These are phyloP conservation scores for Pichia californica DNA, from an alignment of 805 yeast genomes.

Conservation along the genomic window DNA sequence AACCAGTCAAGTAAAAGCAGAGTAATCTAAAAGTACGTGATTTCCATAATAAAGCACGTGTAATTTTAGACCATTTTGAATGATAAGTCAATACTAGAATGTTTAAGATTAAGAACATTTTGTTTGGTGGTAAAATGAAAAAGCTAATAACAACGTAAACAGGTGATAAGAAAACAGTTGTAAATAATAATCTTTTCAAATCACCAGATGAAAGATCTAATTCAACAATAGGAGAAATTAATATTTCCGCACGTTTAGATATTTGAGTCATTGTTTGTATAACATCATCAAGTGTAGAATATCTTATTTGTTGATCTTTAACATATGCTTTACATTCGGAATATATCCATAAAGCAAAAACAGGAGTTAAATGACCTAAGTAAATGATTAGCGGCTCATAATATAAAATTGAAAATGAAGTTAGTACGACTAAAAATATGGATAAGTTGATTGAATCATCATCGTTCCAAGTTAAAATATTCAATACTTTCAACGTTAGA, in stretches of 20 bases:
- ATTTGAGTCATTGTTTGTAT: conserved; percentile 70
- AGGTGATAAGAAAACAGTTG: conserved; percentile 83
- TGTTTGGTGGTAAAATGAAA: conserved; percentile 65
- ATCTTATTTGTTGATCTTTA: conserved; percentile 49
- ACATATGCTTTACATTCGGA: conserved; percentile 52
- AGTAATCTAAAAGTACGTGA: conserved; percentile 62
- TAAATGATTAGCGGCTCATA: conserved; percentile 74
- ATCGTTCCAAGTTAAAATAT: conserved; percentile 85
- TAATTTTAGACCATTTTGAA: conserved; percentile 76
- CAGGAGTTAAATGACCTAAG: conserved; percentile 73
- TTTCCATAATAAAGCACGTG: conserved; percentile 82
- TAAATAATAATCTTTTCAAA: conserved; percentile 69
- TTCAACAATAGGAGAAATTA: conserved; percentile 73
- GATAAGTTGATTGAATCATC: conserved; percentile 72
- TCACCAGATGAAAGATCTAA: conserved; percentile 72
- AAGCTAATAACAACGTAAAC: conserved; percentile 64
- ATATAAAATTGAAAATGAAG: conserved; percentile 58
- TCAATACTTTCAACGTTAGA: conserved; percentile 60
- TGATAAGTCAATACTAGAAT: conserved; percentile 70
- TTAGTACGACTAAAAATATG: conserved; percentile 40
- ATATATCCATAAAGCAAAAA: conserved; percentile 53
- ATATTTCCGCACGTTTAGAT: conserved; percentile 67
- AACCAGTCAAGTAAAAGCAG: conserved; percentile 80
- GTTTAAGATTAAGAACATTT: conserved; percentile 53
- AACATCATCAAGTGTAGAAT: conserved; percentile 84